Base-by-base conservation (phyloP, 208 protist genomes). In the Acanthamoeba royreba region DNA sequence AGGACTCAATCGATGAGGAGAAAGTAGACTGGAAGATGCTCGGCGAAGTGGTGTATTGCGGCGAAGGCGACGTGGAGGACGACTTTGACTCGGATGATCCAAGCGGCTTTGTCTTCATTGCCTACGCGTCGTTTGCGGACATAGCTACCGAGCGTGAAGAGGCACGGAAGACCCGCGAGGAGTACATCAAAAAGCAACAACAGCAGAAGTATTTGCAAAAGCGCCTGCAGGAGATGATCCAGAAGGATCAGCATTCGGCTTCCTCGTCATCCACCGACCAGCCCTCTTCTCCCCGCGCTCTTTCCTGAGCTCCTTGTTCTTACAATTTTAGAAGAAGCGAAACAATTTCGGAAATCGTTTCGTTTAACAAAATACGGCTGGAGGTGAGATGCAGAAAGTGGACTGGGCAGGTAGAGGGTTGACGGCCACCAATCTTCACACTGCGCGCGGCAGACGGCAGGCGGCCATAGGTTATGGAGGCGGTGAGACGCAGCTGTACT, bases 1-100 rank as follows among this genome's bases (percentile, higher is more conserved):
- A 85, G 74, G n/a, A 55, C 38, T 35, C 33, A 33, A 42, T 81
- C 28, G 74, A 85, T 17, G 74, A 85, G 74, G 74, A 52, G 5
- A 85, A 85, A n/a, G 40, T 85, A 5, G 74, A 85, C 8, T 85
- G 74, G 74, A 85, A 52, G 13, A 11, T 55, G 74, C 43, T 85
- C 43, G 74, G 74, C 28, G 74, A 85, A 15, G 74, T 85, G 74
- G 22, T 85, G 43, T 85, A 85, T 45, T 85, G 74, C n/a, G 74
- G 74, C 43, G 74, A 85, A 40, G 74, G 74, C 22, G 74, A 85
- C n/a, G 53, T 85, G 74, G 40, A 19, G 74, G 74, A 85, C 74
- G 74, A 85, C 45, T 85, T 38, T 31, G 33, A 55, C 1, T 55
- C 74, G 9, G 74, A 85, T 22, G 74, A 85, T 45, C 43, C 74